phyloP scores from a whole-genome alignment of 2,329 filamentous ascomycete genomes.

The Emericellopsis cladophorae region DNA sequence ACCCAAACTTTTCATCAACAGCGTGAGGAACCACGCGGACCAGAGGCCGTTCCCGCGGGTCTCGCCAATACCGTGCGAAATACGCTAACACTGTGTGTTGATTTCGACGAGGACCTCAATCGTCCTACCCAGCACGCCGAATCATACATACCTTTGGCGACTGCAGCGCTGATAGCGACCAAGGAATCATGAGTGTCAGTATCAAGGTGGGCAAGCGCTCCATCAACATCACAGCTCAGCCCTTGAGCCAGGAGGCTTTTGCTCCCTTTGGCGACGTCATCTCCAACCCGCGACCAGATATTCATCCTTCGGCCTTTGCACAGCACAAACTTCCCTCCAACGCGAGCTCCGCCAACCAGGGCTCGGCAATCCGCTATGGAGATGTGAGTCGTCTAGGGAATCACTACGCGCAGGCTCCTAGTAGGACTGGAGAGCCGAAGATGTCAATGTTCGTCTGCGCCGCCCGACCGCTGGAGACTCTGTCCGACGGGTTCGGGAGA shows the following conservation, averaged over 20 bases:
- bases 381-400: constrained; percentile 64
- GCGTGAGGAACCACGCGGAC: too few species aligned
- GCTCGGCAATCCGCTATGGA: constrained; percentile 75
- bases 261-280: constrained; percentile 74
- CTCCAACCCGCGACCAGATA: constrained; percentile 51
- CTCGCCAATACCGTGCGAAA: too few species aligned
- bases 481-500: constrained; percentile 5
- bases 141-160: too few species aligned
- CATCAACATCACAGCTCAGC: constrained; percentile 38
- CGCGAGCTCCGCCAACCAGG: constrained; percentile 64
- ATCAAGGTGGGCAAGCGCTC: constrained; percentile 10
- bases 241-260: constrained; percentile 60
- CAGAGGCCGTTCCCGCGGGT: too few species aligned
- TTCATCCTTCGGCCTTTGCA: constrained; percentile 34
- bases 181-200: constrained; percentile 11
- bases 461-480: constrained; percentile 13
- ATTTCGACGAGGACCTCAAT: too few species aligned
- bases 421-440: constrained; percentile 38
- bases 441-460: constrained; percentile 86
- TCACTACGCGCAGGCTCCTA: constrained; percentile 55
- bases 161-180: too few species aligned
- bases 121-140: too few species aligned
- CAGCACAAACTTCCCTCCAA: constrained; percentile 29
- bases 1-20: too few species aligned
- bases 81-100: too few species aligned